Base-by-base conservation (phyloP, 805 yeast species). In the Myxozyma mucilagina region DNA sequence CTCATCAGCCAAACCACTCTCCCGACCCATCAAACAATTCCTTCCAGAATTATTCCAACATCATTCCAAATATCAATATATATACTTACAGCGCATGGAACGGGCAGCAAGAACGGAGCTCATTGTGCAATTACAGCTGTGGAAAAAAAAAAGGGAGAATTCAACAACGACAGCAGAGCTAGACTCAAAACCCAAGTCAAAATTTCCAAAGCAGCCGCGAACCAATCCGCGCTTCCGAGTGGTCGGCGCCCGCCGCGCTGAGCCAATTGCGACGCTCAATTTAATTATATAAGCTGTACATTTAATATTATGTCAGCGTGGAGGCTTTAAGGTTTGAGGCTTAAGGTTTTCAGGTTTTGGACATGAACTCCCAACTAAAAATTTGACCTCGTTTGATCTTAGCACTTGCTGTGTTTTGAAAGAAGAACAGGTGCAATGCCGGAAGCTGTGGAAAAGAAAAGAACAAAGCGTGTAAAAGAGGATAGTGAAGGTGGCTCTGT, bases 81-180 rank as follows among this genome's bases (percentile, higher is more conserved):
- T 6, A 24, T 29, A 31, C 66, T 38, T 60, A 62, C 66, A 31
- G 32, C 66, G 59, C 49, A 62, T 13, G n/a, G 65, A 56, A 56
- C 62, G 61, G 42, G 53, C 55, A 42, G 65, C 53, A 43, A 61
- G 43, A 34, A 43, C 53, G 38, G 67, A 62, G 56, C 61, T 56
- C 67, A 63, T 63, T 53, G 61, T 62, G 53, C 29, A 31, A 24
- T 31, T 6, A 16, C 35, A 45, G 35, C n/a, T 48, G 24, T 35
- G 58, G 47, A 24, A 42, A 20, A 32, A n/a, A n/a, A n/a, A n/a
- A n/a, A n/a, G n/a, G 38, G 36, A 34, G 41, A n/a, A 51, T 39
- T 32, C 34, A 35, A 16, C 32, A 36, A 24, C 10, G 54, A 50
- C 20, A 16, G 10, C 20, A 29, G 54, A 31, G 45, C 10, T 34